Base-by-base conservation (phyloP, 169 alveolate species). In the Theileria annulata region DNA sequence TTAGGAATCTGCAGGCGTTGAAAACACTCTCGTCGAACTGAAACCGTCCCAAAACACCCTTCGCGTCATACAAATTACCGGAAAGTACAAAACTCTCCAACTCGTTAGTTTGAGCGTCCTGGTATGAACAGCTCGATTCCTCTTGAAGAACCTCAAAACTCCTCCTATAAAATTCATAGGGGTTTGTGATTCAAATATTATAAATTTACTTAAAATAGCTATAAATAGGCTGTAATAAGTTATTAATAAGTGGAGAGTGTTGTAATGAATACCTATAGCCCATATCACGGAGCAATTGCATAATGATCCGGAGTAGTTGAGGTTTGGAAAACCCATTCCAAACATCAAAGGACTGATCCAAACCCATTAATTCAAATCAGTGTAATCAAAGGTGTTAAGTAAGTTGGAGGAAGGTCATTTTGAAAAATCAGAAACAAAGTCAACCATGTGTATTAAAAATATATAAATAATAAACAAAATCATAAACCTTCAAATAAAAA, bases 1-100 rank as follows among this genome's bases (percentile, higher is more conserved):
- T 62, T 75, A 90, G 66, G 76, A 90, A 90, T 3, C 62, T 21
- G 63, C 88, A 87, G 13, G 94, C 94, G 70, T 77, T 79, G 13
- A 67, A 66, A 21, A 90, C 60, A 8, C 80, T 85, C 35, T 73
- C 59, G 28, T 83, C 66, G 4, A 87, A 48, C 63, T 85, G 63
- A 30, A 86, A 27, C 58, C 74, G 79, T 58, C 66, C 71, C 77
- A 90, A 71, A 25, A 77, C 49, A 21, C 33, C 13, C n/a, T 84
- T 71, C 2, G 93, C 92, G 48, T 37, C 80, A n/a, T 49, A 64
- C 85, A 85, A 73, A 51, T 90, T 66, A 21, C 92, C 92, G 33
- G 58, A n/a, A 17, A 75, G 73, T n/a, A 90, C 60, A 17, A 73
- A 67, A 27, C 85, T 85, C 71, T 84, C 91, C 71, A 90, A 42